Percentiles rank a stretch among this genome's conserved stretches.
Conservation (phyloP, 225 moss, liverwort and hornwort genomes). For the Marchantia paleacea region DNA sequence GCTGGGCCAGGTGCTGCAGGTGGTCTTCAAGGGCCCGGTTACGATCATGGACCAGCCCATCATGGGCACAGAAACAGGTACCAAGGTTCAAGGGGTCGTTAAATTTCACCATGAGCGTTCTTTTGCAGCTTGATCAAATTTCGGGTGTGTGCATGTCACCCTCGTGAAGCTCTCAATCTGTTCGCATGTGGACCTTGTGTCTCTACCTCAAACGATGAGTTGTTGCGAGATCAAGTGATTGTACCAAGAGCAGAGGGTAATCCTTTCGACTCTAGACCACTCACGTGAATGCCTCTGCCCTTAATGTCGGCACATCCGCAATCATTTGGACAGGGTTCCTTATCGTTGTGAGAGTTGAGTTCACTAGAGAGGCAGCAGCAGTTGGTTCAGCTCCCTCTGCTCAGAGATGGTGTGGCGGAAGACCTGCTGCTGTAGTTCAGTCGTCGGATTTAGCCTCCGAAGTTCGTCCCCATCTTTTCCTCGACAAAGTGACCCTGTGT, state of each 20-base stretch:
- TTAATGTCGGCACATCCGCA: not conserved
- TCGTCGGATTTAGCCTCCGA: too few relatives aligned
- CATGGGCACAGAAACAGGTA: conserved; percentile 12
- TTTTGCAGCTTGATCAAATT: not conserved
- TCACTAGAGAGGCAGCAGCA: not conserved
- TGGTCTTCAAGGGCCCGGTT: conserved; percentile 8
- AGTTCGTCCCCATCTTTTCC: not conserved
- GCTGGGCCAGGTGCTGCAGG: conserved; percentile 3
- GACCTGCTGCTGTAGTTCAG: not conserved
- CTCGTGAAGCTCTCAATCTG: not conserved
- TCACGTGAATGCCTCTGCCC: not conserved
- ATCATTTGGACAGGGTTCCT: not conserved
- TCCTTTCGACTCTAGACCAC: not conserved
- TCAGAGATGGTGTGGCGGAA: not conserved
- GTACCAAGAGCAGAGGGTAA: not conserved
- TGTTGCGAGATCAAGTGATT: not conserved
- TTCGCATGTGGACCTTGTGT: not conserved
- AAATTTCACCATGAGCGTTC: not conserved
- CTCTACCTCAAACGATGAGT: not conserved
- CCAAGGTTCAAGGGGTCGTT: conserved; percentile 17
- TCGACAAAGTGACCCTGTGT: not conserved
- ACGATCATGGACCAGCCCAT: conserved; percentile 11
- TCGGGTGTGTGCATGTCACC: not conserved
- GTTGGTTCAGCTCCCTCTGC: not conserved
- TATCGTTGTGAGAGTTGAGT: not conserved